These are phyloP conservation scores for Auxenochlorella pyrenoidosa DNA, from an alignment of 139 green algal genomes.

Conservation along the genomic window DNA sequence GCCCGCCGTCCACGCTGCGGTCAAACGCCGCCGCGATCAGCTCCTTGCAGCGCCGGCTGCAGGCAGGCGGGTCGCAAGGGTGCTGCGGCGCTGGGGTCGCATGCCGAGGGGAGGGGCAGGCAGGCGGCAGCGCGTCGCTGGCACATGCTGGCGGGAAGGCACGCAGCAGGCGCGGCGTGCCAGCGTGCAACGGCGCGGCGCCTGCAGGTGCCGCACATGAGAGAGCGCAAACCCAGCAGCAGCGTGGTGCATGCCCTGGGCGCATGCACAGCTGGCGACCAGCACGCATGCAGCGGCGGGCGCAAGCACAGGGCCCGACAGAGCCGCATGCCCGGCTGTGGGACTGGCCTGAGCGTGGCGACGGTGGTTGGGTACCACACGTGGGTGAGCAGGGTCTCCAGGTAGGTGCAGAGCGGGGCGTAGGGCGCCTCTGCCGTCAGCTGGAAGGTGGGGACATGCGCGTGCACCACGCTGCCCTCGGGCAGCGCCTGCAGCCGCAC, in stretches of 20 bases:
- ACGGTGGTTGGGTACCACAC: slow-evolving; percentile 89
- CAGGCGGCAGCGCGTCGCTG: no score
- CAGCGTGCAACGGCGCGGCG: no score
- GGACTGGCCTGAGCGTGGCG: slow-evolving; percentile 70
- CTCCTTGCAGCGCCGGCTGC: slow-evolving; percentile 73
- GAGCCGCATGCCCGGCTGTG: no score
- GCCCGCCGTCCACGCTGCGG: slow-evolving; percentile 65
- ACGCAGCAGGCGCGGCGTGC: no score
- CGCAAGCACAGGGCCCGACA: no score
- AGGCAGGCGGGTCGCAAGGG: not conserved
- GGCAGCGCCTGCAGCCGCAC: slow-evolving; percentile 85
- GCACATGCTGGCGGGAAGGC: no score
- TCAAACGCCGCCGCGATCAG: slow-evolving; percentile 85
- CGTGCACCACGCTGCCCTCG: slow-evolving; percentile 83
- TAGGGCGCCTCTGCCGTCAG: slow-evolving; percentile 82
- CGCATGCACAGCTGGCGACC: no score
- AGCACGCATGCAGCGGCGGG: no score
- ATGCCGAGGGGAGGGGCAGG: no score
- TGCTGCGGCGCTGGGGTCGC: not conserved
- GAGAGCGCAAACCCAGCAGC: no score
- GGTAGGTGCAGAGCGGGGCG: slow-evolving; percentile 83
- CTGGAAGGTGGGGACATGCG: slow-evolving; percentile 86
- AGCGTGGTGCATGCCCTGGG: no score
- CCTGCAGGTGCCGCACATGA: no score
- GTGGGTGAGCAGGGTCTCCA: slow-evolving; percentile 86